phyloP scores from a whole-genome alignment of 208 protist species.

The Leishmania amazonensis region DNA sequence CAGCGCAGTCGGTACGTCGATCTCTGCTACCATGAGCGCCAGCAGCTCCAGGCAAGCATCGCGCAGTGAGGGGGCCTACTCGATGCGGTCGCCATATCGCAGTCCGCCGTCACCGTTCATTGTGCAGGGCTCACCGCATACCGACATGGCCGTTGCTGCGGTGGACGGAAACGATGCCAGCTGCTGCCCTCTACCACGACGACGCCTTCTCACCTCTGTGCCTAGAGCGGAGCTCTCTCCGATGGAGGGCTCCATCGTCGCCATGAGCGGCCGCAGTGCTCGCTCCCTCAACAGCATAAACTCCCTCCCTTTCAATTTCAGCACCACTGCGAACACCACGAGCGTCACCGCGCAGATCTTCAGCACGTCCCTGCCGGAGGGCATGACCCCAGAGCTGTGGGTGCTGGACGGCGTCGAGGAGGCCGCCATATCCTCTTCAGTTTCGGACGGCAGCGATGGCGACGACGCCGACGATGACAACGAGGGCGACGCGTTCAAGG shows the following conservation, averaged over 20 bases:
- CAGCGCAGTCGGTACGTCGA: not conserved
- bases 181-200: not conserved
- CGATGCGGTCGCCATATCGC: not conserved
- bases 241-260: slow-evolving; percentile 37
- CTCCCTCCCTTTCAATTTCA: slow-evolving; percentile 44
- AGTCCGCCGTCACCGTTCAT: not conserved
- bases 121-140: not conserved
- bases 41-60: not conserved
- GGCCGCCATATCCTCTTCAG: slow-evolving; percentile 5
- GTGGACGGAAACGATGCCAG: not conserved
- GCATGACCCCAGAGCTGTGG: slow-evolving; percentile 16
- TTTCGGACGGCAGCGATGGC: slow-evolving; percentile 12
- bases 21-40: not conserved
- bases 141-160: not conserved
- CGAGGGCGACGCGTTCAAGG: slow-evolving; percentile 14
- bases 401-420: slow-evolving; percentile 26
- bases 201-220: slow-evolving; percentile 16
- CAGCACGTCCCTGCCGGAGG: slow-evolving; percentile 10
- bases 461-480: slow-evolving; percentile 11
- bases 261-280: slow-evolving; percentile 25
- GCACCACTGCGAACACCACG: slow-evolving; percentile 31
- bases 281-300: slow-evolving; percentile 29
- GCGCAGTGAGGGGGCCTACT: not conserved
- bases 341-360: slow-evolving; percentile 28
- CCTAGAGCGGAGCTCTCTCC: slow-evolving; percentile 28